Percentiles rank a stretch among this genome's conserved stretches.
phyloP scores from a whole-genome alignment of 345 rosid genomes.

The Sisymbrium altissimum region DNA sequence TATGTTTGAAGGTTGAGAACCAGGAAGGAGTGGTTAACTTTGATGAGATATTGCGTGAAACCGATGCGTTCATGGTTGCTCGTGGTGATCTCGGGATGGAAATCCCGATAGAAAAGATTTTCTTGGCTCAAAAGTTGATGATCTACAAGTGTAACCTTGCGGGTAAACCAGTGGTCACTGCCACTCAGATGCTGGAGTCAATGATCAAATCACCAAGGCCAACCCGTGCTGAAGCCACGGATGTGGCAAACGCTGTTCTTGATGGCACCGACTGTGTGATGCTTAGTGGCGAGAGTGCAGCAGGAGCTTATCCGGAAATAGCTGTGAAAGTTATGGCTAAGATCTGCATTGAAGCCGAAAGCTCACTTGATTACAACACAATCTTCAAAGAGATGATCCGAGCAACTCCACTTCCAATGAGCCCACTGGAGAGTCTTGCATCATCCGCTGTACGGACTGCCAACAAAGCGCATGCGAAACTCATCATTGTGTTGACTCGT shows the following conservation, averaged over 20 bases:
- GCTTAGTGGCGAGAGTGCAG: conserved; percentile 95
- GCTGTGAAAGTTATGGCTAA: conserved; percentile 83
- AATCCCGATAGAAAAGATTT: conserved; percentile 91
- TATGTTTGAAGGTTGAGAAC: conserved; percentile 60
- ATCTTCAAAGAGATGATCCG: conserved; percentile 85
- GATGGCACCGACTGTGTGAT: conserved; percentile 92
- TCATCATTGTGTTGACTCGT: conserved; percentile 80
- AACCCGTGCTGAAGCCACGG: conserved; percentile 92
- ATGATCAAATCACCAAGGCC: conserved; percentile 95
- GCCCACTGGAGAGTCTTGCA: conserved; percentile 91
- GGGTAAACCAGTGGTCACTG: conserved; percentile 90
- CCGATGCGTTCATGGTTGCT: conserved; percentile 94
- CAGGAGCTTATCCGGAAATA: conserved; percentile 79
- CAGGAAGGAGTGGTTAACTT: conserved; percentile 95
- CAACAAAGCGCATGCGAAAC: conserved; percentile 82
- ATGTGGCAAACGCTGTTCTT: conserved; percentile 89
- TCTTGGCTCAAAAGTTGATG: conserved; percentile 94
- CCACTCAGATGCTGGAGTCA: conserved; percentile 93
- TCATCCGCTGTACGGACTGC: conserved; percentile 92
- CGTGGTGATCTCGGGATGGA: conserved; percentile 97
- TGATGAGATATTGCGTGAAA: conserved; percentile 87
- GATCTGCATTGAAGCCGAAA: conserved; percentile 79
- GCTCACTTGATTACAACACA: conserved; percentile 75
- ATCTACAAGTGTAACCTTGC: conserved; percentile 89
- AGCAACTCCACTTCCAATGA: conserved; percentile 88